phyloP scores from a whole-genome alignment of 345 rosid genomes.

The Euclidium syriacum region DNA sequence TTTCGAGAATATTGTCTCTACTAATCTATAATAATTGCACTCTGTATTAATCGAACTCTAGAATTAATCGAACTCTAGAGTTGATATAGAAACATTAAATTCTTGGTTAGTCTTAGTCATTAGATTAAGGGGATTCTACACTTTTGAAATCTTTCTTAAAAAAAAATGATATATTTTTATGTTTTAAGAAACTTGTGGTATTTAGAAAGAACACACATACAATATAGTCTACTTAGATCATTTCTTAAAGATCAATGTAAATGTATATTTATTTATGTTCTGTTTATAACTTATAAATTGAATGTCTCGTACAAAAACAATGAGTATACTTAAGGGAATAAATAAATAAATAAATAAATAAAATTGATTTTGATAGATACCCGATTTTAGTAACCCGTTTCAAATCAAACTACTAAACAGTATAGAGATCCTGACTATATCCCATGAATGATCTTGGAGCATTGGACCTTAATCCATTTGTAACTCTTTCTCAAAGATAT shows the following conservation, averaged over 20 bases:
- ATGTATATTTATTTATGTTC: not conserved
- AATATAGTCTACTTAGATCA: not conserved
- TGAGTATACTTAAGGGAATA: not conserved
- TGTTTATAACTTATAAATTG: not conserved
- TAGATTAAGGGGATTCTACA: no score
- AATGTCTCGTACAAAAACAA: not conserved
- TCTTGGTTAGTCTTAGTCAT: no score
- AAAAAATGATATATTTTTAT: no score
- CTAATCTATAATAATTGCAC: no score
- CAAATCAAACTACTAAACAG: not conserved
- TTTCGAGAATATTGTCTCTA: no score
- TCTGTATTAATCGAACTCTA: no score
- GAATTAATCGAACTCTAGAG: no score
- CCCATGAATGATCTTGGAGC: slow-evolving; percentile 32
- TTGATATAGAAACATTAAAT: no score
- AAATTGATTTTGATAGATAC: not conserved
- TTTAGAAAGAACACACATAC: no score
- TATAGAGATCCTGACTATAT: slow-evolving; percentile 16
- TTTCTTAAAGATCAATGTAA: not conserved
- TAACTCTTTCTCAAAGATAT: slow-evolving; percentile 39
- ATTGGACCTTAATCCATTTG: slow-evolving; percentile 50
- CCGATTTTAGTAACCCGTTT: not conserved
- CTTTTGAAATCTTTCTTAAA: no score
- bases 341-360: slow-evolving; percentile 6
- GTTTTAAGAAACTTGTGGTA: no score